Conservation (phyloP, 257 asterid genomes). For the Solanum corneliomulleri region DNA sequence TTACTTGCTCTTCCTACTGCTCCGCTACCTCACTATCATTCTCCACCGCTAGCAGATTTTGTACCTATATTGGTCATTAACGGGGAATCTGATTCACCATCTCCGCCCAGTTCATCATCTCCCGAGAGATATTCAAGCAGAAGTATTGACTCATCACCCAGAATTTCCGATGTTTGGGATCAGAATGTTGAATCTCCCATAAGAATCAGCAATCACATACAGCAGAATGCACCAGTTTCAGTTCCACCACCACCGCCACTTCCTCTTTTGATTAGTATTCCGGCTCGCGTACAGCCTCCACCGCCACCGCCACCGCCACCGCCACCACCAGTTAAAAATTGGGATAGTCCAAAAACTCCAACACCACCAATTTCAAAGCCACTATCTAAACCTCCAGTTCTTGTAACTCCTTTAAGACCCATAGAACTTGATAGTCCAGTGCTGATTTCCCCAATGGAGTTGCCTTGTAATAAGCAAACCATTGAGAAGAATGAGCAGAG, state of each 20-base stretch:
- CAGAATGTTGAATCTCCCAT: constrained; percentile 11
- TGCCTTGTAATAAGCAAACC: constrained; percentile 26
- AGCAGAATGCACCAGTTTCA: constrained; percentile 2
- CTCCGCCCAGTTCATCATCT: constrained; percentile 64
- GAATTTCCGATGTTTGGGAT: constrained; percentile 31
- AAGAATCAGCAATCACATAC: constrained; percentile 6
- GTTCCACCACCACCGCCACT: constrained; percentile 18
- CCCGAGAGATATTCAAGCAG: constrained; percentile 46
- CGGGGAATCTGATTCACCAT: constrained; percentile 24
- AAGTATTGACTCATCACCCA: constrained; percentile 56
- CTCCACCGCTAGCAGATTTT: constrained; percentile 10
- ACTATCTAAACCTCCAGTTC: constrained; percentile 28
- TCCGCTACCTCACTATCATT: constrained; percentile 7
- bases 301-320: constrained; percentile 54
- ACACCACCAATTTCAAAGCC: constrained; percentile 29
- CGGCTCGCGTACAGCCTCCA: constrained; percentile 22
- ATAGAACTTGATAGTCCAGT: constrained; percentile 26
- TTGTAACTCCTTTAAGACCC: constrained; percentile 36
- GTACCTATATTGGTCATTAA: not conserved
- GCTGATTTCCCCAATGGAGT: constrained; percentile 43
- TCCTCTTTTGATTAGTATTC: constrained; percentile 11
- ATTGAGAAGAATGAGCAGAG: constrained; percentile 14
- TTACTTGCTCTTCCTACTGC: constrained; percentile 53
- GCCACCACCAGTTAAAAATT: constrained; percentile 34
- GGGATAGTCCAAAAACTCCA: constrained; percentile 62